Percentiles rank a stretch among this genome's conserved stretches.
Conservation (phyloP, 305 asterid genomes). For the Euphrasia arctica region DNA sequence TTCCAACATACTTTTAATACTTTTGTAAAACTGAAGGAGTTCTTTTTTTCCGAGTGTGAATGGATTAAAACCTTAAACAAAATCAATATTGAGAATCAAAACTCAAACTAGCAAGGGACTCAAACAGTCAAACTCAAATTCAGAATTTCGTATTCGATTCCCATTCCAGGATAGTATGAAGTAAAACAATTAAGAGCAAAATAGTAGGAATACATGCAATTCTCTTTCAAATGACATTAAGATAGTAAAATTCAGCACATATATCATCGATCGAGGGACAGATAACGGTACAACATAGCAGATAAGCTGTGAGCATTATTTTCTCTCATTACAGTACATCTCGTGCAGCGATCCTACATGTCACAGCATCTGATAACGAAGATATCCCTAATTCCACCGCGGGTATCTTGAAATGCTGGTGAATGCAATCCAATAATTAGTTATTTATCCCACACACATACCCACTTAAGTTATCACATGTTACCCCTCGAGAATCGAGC, state of each 20-base stretch:
- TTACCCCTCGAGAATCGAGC: too few relatives aligned
- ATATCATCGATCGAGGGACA: neutral
- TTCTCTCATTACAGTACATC: slow-evolving; percentile 60
- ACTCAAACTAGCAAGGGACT: too few relatives aligned
- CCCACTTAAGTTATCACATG: too few relatives aligned
- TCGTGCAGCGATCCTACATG: slow-evolving; percentile 83
- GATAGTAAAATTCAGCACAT: neutral
- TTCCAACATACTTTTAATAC: too few relatives aligned
- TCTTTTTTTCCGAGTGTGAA: too few relatives aligned
- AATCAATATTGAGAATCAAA: too few relatives aligned
- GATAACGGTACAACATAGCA: slow-evolving; percentile 11
- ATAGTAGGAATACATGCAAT: neutral
- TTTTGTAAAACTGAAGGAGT: too few relatives aligned
- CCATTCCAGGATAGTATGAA: neutral
- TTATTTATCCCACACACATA: neutral
- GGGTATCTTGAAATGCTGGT: slow-evolving; percentile 79
- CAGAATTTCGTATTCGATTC: too few relatives aligned
- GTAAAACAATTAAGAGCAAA: neutral
- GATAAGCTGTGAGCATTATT: neutral
- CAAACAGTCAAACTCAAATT: too few relatives aligned
- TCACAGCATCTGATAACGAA: slow-evolving; percentile 72
- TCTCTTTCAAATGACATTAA: neutral
- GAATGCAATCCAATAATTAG: slow-evolving; percentile 21
- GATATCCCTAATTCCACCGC: slow-evolving; percentile 69
- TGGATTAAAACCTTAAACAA: too few relatives aligned